These are phyloP conservation scores for Penstemon barbatus DNA, from an alignment of 257 asterid species.

Conservation along the genomic window DNA sequence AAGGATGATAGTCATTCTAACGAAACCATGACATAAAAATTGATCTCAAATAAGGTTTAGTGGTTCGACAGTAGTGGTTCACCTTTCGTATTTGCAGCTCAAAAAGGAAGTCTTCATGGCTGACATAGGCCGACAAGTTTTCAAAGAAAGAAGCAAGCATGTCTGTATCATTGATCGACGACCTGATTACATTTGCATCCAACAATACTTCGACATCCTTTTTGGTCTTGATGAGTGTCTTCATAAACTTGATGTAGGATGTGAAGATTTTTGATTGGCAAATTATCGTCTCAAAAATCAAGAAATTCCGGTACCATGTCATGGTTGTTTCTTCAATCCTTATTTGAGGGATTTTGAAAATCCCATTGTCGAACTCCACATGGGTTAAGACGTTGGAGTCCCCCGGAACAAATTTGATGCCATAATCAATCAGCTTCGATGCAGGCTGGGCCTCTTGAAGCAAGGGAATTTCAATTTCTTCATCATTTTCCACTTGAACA, in stretches of 20 bases:
- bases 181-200: background rate
- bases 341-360: constrained; percentile 2
- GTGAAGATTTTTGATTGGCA: background rate
- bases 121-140: constrained; percentile 15
- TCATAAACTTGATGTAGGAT: background rate
- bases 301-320: constrained; percentile 18
- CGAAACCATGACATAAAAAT: too few species aligned
- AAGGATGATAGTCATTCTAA: too few species aligned
- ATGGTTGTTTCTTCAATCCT: constrained; percentile 6
- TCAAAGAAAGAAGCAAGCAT: constrained; percentile 18
- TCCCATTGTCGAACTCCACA: constrained; percentile 14
- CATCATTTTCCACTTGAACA: background rate
- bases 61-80: background rate
- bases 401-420: constrained; percentile 2
- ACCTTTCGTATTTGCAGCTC: background rate
- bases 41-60: too few species aligned
- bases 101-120: constrained; percentile 11
- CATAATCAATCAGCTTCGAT: constrained; percentile 17
- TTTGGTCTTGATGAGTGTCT: constrained; percentile 6
- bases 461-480: background rate
- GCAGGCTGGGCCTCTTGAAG: constrained; percentile 11
- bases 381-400: background rate
- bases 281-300: constrained; percentile 16
- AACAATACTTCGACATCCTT: constrained; percentile 22
- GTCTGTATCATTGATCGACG: background rate